phyloP scores from a whole-genome alignment of 306 rosid genomes.

The Citrullus amarus region DNA sequence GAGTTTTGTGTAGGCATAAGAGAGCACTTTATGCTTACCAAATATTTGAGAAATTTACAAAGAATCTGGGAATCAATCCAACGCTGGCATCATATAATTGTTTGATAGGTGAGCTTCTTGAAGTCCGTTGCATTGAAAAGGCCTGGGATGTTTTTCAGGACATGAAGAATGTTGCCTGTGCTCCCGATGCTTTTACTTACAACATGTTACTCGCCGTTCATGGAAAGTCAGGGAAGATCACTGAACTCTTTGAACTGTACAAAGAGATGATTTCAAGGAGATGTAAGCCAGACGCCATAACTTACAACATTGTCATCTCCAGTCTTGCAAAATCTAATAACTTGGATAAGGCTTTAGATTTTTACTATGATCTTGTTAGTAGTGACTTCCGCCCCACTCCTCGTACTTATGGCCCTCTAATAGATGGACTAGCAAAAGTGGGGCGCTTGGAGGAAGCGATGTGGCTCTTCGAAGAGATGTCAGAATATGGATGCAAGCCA shows the following conservation, averaged over 20 bases:
- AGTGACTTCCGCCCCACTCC: conserved; percentile 84
- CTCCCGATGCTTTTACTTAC: conserved; percentile 74
- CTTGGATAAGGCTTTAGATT: conserved; percentile 50
- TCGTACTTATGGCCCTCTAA: conserved; percentile 79
- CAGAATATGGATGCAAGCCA: conserved; percentile 59
- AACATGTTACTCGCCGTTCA: conserved; percentile 68
- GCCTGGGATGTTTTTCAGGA: conserved; percentile 62
- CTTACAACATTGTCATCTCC: conserved; percentile 71
- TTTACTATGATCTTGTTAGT: conserved; percentile 68
- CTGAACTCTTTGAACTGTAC: conserved; percentile 50
- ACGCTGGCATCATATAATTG: conserved; percentile 63
- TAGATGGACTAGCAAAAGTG: conserved; percentile 72
- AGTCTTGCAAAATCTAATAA: conserved; percentile 52
- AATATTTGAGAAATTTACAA: conserved; percentile 56
- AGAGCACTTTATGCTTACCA: conserved; percentile 53
- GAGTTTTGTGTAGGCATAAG: conserved; percentile 44
- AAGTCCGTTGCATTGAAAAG: conserved; percentile 24
- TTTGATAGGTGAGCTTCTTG: conserved; percentile 70
- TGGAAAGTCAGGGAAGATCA: conserved; percentile 64
- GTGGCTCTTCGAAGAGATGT: conserved; percentile 71
- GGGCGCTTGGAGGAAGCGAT: conserved; percentile 72
- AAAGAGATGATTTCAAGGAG: conserved; percentile 63
- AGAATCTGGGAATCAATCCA: conserved; percentile 43
- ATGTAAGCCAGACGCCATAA: conserved; percentile 64
- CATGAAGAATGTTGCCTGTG: conserved; percentile 62